phyloP scores from a whole-genome alignment of 495 filamentous ascomycete genomes.

The Trichoderma orchidacearum region DNA sequence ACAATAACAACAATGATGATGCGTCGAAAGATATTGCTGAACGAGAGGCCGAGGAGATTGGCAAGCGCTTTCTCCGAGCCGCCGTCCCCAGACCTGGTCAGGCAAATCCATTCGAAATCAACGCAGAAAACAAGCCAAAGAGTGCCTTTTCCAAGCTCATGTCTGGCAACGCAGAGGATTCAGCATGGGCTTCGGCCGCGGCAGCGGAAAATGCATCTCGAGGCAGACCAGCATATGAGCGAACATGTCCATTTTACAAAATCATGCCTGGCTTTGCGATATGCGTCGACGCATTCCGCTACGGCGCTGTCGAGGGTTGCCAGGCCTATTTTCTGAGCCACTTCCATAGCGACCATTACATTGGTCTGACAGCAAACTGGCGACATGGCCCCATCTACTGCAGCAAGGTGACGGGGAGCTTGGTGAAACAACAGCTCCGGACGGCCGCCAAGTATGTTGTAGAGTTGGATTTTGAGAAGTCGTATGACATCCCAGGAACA shows the following conservation, averaged over 20 bases:
- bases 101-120: conserved; percentile 51
- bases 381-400: conserved; percentile 92
- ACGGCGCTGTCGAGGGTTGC: conserved; percentile 83
- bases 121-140: conserved; percentile 15
- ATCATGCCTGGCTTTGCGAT: conserved; percentile 86
- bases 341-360: conserved; percentile 96
- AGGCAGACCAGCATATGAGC: conserved; percentile 78
- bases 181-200: conserved; percentile 78
- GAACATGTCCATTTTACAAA: conserved; percentile 97
- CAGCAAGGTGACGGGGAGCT: conserved; percentile 78
- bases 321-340: conserved; percentile 95
- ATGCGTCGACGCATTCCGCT: conserved; percentile 92
- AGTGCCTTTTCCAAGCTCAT: conserved; percentile 89
- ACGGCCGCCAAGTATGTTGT: conserved; percentile 80
- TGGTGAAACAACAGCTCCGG: conserved; percentile 72
- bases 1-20: neutral
- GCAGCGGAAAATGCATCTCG: conserved; percentile 62
- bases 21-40: conserved; percentile 3
- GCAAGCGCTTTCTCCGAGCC: conserved; percentile 48
- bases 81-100: conserved; percentile 64
- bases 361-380: conserved; percentile 81
- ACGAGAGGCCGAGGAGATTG: conserved; percentile 21
- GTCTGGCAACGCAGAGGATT: conserved; percentile 78
- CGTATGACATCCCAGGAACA: conserved; percentile 63
- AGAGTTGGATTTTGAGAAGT: conserved; percentile 75